Percentiles rank a stretch among this genome's conserved stretches.
Evolutionary conservation across 2,329 filamentous ascomycete species (phyloP).

Genomic region (Aspergillus texensis): DNA sequence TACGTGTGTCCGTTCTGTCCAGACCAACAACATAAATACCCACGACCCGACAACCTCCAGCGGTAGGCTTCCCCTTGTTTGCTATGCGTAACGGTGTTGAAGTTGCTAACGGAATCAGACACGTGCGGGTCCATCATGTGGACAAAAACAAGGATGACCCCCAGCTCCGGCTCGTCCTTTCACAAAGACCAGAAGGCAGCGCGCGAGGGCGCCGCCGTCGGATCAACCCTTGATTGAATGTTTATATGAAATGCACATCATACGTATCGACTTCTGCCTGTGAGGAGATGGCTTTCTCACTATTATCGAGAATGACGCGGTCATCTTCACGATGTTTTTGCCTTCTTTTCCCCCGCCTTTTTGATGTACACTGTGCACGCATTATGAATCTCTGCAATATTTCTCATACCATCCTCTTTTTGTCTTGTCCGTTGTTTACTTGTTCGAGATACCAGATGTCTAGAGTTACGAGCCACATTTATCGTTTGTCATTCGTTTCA

Average conservation of each 20-base stretch:
- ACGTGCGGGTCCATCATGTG: slow-evolving; percentile 88
- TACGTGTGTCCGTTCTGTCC: slow-evolving; percentile 97
- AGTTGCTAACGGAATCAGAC: slow-evolving; percentile 55
- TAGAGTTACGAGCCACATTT: slow-evolving; percentile 15
- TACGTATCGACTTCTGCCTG: slow-evolving; percentile 1
- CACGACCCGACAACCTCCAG: slow-evolving; percentile 92
- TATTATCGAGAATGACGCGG: slow-evolving; percentile 10
- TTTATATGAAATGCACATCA: background rate
- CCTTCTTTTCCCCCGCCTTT: background rate
- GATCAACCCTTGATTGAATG: slow-evolving; percentile 27
- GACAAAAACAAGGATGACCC: slow-evolving; percentile 91
- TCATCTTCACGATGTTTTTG: slow-evolving; percentile 6
- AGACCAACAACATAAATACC: slow-evolving; percentile 91
- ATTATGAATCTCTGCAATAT: background rate
- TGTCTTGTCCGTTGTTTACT: background rate
- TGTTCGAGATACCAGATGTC: slow-evolving; percentile 16
- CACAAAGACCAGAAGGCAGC: slow-evolving; percentile 82
- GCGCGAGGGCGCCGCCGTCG: slow-evolving; percentile 77
- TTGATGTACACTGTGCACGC: slow-evolving; percentile 13
- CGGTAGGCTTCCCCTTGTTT: slow-evolving; percentile 59
- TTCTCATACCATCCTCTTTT: slow-evolving; percentile 6
- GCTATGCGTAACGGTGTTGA: background rate
- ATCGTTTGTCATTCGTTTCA: slow-evolving; percentile 13
- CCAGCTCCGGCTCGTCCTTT: slow-evolving; percentile 76
- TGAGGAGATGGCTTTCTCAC: slow-evolving; percentile 11